Evolutionary conservation across 2,329 filamentous ascomycete species (phyloP), one percentile per base, ranked within the genome.

Genomic region (Cladobotryum protrusum): DNA sequence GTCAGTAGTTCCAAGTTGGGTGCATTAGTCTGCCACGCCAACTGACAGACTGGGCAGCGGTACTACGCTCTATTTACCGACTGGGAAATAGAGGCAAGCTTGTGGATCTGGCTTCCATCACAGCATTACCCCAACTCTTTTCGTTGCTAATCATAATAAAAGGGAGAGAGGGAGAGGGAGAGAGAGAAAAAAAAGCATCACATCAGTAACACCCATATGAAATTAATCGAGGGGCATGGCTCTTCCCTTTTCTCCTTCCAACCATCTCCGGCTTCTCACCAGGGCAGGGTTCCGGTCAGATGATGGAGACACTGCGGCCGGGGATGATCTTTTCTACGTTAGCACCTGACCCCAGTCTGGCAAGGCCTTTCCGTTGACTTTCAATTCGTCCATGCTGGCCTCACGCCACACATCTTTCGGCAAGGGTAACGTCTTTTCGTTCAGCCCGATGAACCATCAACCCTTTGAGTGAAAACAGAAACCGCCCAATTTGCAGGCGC

Each of bases 1-100:
- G 43, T 45, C 29, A 45, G 43, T 45, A 45, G 43, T 45, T 18
- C 15, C 33, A 45, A 36, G 33, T 20, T 29, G 8, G 29, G n/a
- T 36, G 43, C 43, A 45, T 45, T 45, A 45, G 43, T 33, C 18
- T 44, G 20, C 29, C 29, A 44, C 42, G 42, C 42, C 29, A 11
- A 33, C 29, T 15, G 42, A 34, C 42, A 44, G 24, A 44, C 19
- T 45, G 43, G 41, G 41, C 41, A 32, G 24, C 41, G 12, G 14
- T 24, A 24, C 41, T 3, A 14, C 5, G 6, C 41, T 14, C 39
- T 5, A 9, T 42, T 13, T 42, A 42, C 15, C 12, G 18, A 42
- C 39, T 42, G 18, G 39, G 39, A 42, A 42, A 42, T 20, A 5
- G 39, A 18, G 12, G 39, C 15, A 19, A 19, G 13, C 15, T 19